These are phyloP conservation scores for Biancaea sappan DNA, from an alignment of 306 rosid genomes.

Conservation along the genomic window DNA sequence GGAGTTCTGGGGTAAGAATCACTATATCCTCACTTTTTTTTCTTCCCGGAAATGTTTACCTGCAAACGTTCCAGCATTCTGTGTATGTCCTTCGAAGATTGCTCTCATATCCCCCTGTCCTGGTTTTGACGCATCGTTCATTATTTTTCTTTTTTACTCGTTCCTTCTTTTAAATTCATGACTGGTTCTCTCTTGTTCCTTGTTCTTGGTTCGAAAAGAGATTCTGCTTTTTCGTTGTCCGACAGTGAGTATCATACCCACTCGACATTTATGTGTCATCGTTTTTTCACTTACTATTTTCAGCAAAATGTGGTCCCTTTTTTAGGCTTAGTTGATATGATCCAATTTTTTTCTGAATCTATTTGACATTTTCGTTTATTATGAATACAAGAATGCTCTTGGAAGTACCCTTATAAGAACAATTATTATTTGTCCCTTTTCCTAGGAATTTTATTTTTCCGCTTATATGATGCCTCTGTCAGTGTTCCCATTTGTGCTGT, in stretches of 20 bases:
- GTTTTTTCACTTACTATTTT: not conserved
- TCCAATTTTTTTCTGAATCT: not conserved
- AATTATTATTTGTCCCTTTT: not conserved
- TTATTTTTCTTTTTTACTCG: not conserved
- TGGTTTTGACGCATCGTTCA: not conserved
- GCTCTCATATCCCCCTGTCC: not conserved
- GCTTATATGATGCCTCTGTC: not conserved
- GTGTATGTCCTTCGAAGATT: not conserved
- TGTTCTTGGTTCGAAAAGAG: not conserved
- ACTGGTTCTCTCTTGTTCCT: not conserved
- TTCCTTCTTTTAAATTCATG: not conserved
- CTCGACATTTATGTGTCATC: not conserved
- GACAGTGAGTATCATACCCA: not conserved
- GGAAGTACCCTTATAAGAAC: not conserved
- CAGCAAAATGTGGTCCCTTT: not conserved
- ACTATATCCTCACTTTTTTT: not conserved
- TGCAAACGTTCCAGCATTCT: not conserved
- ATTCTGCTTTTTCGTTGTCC: not conserved
- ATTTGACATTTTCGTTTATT: not conserved
- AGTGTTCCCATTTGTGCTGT: not conserved
- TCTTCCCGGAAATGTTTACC: not conserved
- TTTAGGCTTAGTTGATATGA: not conserved
- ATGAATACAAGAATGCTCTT: not conserved
- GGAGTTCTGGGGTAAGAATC: slow-evolving; percentile 81
- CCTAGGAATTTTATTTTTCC: not conserved